Base-by-base conservation (phyloP, 2,329 filamentous ascomycete species). In the Epichloe brachyelytri region DNA sequence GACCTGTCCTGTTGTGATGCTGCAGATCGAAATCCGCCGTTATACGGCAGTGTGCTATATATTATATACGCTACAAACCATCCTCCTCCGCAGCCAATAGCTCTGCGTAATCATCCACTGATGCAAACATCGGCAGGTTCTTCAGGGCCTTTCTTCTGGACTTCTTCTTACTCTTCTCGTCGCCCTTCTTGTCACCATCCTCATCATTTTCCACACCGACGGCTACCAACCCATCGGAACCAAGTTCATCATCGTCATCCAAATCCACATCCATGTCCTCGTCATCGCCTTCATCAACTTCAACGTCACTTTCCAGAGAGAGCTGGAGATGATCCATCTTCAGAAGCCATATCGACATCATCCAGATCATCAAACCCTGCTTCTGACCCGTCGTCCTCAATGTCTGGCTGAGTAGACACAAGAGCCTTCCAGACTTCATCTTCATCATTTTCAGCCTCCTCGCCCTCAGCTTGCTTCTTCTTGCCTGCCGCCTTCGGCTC, bases 371-470 rank as follows among this genome's bases (percentile, higher is more conserved):
- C 71, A 54, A 74, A 69, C 39, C 68, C 74, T 51, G 72, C 74
- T 45, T 76, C 80, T 4, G 71, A 70, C 36, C 75, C 75, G 30
- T 76, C 78, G 15, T 63, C 66, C 11, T 68, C 68, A 49, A 70
- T 62, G 14, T 93, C 89, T 11, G 88, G 88, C 51, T 83, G 77
- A 15, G 85, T 87, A 49, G 87, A 79, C 40, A 94, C 86, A 55
- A 96, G 79, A 1, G 90, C 90, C 68, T 94, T 83, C 90, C 89
- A 95, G 58, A 95, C 88, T 68, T 94, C 86, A 40, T 88, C 84
- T 63, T 90, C 85, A 50, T 78, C 82, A 48, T 76, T 73, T 22
- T 74, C 76, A 4, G 68, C 70, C 3, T 71, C 73, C 33, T 62
- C 65, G 47, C 72, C 72, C 60, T 75, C 78, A 57, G 75, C 72